Evolutionary conservation across 768 basidiomycete genomes (phyloP), one percentile per base, ranked within the genome.

Genomic region (Collybiopsis confluens): DNA sequence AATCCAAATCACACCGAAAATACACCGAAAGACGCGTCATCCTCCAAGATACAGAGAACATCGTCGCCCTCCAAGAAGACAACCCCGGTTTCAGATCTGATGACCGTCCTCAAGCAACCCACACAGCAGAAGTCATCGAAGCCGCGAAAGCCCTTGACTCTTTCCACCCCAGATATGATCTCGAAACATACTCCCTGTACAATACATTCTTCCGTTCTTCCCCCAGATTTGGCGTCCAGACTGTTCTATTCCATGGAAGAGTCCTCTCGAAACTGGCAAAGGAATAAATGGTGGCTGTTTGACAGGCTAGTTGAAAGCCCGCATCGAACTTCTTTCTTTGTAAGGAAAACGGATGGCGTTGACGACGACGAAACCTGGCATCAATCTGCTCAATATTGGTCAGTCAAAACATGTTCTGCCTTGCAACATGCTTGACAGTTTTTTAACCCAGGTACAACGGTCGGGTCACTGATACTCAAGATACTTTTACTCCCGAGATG

Each of bases 211-310:
- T 81, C 83, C 11, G 63, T 88, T 20, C 77, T 92, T 9, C 88
- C 91, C 7, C 77, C 82, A 2, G 85, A 90, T 44, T 78, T 92
- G 16, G 90, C 91, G 0, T 90, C 80, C 63, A 74, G 73, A 46
- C 71, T 92, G 20, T 92, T 89, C 65, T 84, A 91, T 58, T 75
- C 74, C 0, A 85, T 92, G 87, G 56, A 86, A 13, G 75, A 82
- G 45, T 70, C 75, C 15, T 83, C 89, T 18, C 73, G 68, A 37
- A 61, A 67, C 7, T 92, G 90, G 90, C 70, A 78, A 57, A 73
- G 81, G 46, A 90, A 88, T 56, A 88, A 83, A 60, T 92, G 90
- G 91, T 92, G 85, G 85, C 74, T 92, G 18, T 86, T 89, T 65
- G 89, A 92, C 61, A 75, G 83, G 20, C 56, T 92, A 13, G 91